phyloP scores from a whole-genome alignment of 2,329 filamentous ascomycete genomes.

The Fusarium ambrosium region DNA sequence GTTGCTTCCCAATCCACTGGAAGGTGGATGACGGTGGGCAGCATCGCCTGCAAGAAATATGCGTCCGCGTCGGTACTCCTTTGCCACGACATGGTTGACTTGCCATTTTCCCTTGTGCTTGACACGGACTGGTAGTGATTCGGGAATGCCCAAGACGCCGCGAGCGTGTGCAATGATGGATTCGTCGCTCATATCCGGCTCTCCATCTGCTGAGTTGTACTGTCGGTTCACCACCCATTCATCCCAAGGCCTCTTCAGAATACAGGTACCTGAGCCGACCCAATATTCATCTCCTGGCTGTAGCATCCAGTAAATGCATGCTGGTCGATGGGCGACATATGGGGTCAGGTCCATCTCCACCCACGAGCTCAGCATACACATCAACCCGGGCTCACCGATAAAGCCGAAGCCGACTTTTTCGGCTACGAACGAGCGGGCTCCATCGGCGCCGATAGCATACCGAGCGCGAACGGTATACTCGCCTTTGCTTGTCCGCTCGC shows the following conservation, averaged over 20 bases:
- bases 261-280: slow-evolving; percentile 29
- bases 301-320: slow-evolving; percentile 31
- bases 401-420: slow-evolving; percentile 24
- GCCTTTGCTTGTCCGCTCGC: slow-evolving; percentile 14
- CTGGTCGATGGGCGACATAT: slow-evolving; percentile 24
- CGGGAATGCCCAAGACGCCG: slow-evolving; percentile 12
- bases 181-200: slow-evolving; percentile 28
- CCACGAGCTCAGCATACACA: slow-evolving; percentile 28
- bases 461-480: slow-evolving; percentile 24
- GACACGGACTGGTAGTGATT: slow-evolving; percentile 23
- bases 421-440: slow-evolving; percentile 24
- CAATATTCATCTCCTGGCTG: slow-evolving; percentile 28
- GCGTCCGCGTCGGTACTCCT: slow-evolving; percentile 24
- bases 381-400: slow-evolving; percentile 27
- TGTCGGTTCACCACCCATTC: slow-evolving; percentile 33
- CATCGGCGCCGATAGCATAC: slow-evolving; percentile 28
- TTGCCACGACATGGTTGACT: slow-evolving; percentile 29
- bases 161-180: slow-evolving; percentile 26
- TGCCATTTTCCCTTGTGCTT: slow-evolving; percentile 33
- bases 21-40: slow-evolving; percentile 69
- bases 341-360: slow-evolving; percentile 24
- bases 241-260: slow-evolving; percentile 24
- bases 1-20: slow-evolving; percentile 69
- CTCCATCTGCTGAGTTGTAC: slow-evolving; percentile 28
- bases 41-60: slow-evolving; percentile 63